Evolutionary conservation across 2,329 filamentous ascomycete genomes (phyloP).

Genomic region (Trichoderma atrobrunneum): DNA sequence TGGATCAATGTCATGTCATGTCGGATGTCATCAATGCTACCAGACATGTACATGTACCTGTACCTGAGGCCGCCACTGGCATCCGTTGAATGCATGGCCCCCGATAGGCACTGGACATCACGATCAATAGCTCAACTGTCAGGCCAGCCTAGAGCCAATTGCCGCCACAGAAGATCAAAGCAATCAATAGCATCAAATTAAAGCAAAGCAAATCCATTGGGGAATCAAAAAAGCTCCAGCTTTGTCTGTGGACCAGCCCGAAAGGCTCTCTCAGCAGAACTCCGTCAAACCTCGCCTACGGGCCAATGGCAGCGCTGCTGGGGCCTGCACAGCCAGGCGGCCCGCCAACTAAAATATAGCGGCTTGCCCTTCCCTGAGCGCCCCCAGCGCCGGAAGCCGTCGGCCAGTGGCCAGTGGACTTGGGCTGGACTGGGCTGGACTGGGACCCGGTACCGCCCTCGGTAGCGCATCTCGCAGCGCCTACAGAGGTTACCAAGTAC

Average conservation of each 20-base stretch:
- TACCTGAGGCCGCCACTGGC: not conserved
- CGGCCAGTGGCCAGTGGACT: not conserved
- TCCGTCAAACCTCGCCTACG: constrained; percentile 26
- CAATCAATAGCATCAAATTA: not conserved
- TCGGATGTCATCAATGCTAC: not conserved
- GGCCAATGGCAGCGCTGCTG: constrained; percentile 27
- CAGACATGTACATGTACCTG: not conserved
- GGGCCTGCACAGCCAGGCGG: constrained; percentile 23
- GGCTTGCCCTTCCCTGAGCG: constrained; percentile 5
- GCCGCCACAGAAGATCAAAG: not conserved
- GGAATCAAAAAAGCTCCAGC: not conserved
- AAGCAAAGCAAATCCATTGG: not conserved
- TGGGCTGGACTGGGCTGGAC: not conserved
- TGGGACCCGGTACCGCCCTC: not conserved
- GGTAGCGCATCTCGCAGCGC: not conserved
- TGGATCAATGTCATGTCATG: not conserved
- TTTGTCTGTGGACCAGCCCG: not conserved
- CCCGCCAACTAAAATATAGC: constrained; percentile 18
- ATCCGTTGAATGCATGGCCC: not conserved
- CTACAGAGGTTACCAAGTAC: not conserved
- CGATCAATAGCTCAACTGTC: not conserved
- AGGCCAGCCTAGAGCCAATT: not conserved
- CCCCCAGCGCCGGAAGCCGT: not conserved
- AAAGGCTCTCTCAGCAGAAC: not conserved
- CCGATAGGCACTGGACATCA: not conserved